Conservation (phyloP, 2,329 filamentous ascomycete genomes). For the Mycogone perniciosa region DNA sequence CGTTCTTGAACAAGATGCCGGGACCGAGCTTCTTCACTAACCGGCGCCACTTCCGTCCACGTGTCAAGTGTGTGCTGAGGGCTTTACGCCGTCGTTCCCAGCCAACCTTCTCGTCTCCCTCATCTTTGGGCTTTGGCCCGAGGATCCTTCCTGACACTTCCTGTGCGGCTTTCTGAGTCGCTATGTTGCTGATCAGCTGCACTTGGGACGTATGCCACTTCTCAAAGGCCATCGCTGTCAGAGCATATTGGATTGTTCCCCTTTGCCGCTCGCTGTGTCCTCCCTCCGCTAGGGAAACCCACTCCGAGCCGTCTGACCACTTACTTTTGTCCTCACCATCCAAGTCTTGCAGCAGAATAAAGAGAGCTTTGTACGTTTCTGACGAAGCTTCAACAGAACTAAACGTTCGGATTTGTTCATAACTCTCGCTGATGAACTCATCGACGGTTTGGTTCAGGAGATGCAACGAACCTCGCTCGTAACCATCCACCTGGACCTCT, state of each 20-base stretch:
- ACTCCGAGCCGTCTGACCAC: conserved; percentile 1
- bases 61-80: no score
- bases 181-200: neutral
- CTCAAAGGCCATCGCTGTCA: conserved; percentile 2
- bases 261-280: neutral
- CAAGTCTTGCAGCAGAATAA: no score
- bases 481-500: no score
- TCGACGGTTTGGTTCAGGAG: no score
- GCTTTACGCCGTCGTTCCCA: no score
- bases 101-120: no score
- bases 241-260: neutral
- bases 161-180: neutral
- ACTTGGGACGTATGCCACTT: conserved; percentile 4
- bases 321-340: neutral
- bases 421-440: neutral
- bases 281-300: neutral
- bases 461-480: no score
- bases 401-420: neutral
- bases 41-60: no score
- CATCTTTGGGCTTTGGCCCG: no score
- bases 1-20: no score
- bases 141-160: neutral
- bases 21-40: no score
- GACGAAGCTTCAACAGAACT: neutral
- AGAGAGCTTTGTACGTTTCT: neutral